Evolutionary conservation across 225 moss, liverwort and hornwort genomes (phyloP), one percentile per base, ranked within the genome.

Genomic region (Polytrichum formosum): DNA sequence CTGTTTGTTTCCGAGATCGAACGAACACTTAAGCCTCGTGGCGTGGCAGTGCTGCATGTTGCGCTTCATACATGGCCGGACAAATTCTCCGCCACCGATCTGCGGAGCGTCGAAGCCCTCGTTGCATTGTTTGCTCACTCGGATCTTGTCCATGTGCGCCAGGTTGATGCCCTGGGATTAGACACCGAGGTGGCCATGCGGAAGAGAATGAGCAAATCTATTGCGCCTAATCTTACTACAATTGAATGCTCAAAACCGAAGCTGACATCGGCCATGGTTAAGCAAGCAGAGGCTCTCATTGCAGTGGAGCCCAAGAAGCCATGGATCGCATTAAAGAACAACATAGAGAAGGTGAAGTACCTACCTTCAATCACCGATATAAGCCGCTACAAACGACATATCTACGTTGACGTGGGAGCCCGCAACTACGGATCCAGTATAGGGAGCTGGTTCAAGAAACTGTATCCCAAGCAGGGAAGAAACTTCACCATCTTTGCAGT

Each of bases 321-420:
- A 54, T 88, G 85, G 85, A 70, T 85, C 22, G 59, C 80, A 4
- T 76, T 85, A 6, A 85, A 85, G 66, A 65, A 54, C 33, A 83
- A 85, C 74, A 72, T 85, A 9, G 69, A 68, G 58, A 69, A 55
- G 6, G 74, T 85, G 68, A 80, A 37, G 30, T 83, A 83, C 28
- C 72, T 88, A 8, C 58, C 85, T 13, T 46, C 76, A 26, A 54
- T 85, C 27, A 53, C 70, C 6, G 31, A 64, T 28, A 78, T 83
- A 62, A 53, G 53, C 21, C 66, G 62, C 28, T 64, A 70, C 28
- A 76, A 62, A 35, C 82, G 78, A 53, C 78, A 76, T 72, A 64
- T 83, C 26, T 88, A 85, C 64, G 72, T 85, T 26, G 85, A 88
- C 67, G 70, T 88, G 2, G 88, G 88, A 65, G 83, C 85, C 16